phyloP scores from a whole-genome alignment of 2,329 filamentous ascomycete genomes.

The Fusarium foetens region DNA sequence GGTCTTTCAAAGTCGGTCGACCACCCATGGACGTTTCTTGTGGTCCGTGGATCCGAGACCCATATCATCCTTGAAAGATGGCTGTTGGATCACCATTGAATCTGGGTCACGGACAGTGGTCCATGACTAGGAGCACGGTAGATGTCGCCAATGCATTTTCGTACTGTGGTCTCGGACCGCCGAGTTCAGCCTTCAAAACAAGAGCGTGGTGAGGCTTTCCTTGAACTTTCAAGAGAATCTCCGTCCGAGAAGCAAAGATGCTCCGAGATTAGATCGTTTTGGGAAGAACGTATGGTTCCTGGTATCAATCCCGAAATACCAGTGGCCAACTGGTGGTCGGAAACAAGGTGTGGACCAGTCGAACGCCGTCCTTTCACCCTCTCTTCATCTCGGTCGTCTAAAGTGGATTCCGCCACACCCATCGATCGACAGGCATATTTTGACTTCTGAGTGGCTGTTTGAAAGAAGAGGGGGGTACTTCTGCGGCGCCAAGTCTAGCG shows the following conservation, averaged over 20 bases:
- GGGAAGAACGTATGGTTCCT: slow-evolving; percentile 9
- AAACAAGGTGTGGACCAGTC: slow-evolving; percentile 34
- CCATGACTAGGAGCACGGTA: slow-evolving; percentile 22
- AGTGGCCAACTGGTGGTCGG: slow-evolving; percentile 15
- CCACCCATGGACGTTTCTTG: slow-evolving; percentile 28
- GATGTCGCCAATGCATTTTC: background rate
- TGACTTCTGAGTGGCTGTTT: slow-evolving; percentile 29
- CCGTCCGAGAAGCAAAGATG: background rate
- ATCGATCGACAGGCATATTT: slow-evolving; percentile 33
- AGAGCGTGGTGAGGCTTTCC: background rate
- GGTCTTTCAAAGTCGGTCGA: slow-evolving; percentile 29
- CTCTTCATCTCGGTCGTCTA: slow-evolving; percentile 42
- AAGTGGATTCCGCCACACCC: slow-evolving; percentile 38
- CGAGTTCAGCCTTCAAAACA: background rate
- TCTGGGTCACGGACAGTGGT: slow-evolving; percentile 32
- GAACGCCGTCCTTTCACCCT: slow-evolving; percentile 32
- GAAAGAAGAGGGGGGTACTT: slow-evolving; percentile 10
- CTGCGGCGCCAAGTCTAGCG: slow-evolving; percentile 36
- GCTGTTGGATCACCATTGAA: slow-evolving; percentile 36
- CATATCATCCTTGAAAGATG: slow-evolving; percentile 30
- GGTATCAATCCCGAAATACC: slow-evolving; percentile 12
- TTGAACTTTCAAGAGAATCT: background rate
- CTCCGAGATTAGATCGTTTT: background rate
- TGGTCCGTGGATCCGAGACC: slow-evolving; percentile 33
- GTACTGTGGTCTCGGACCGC: slow-evolving; percentile 5